Base-by-base conservation (phyloP, 352 stramenopile genomes). In the Vaucheria bursata region DNA sequence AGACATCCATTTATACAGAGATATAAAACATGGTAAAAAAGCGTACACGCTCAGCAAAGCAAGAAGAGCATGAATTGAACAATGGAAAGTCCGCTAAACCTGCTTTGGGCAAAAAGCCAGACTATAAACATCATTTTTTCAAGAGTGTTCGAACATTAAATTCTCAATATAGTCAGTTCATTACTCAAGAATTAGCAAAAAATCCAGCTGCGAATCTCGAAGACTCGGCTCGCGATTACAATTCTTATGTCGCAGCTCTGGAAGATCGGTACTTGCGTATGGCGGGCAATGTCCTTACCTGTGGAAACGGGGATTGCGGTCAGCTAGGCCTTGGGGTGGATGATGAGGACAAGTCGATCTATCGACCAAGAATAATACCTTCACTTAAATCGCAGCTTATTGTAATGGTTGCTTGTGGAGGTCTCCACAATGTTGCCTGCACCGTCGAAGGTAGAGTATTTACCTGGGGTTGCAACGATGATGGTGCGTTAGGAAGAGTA, bases 391-490 rank as follows among this genome's bases (percentile, higher is more conserved):
- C 67, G 1, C 72, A 83, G n/a, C 74, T 87, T 7, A 80, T 84
- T 8, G 83, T 84, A n/a, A 88, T 96, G 49, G 88, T 97, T 3
- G 87, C 88, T 7, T 94, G 88, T 72, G 95, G 95, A 31, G 94
- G 93, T 0, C 84, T 98, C 45, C 92, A 97, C 86, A 94, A 89
- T 38, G 87, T 91, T 8, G 93, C 88, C 6, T 86, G 97, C 39
- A 92, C 90, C 0, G 77, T 86, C 1, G 84, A 91, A 52, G 94
- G 94, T 37, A 77, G 89, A 31, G 91, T 98, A 2, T 97, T 91
- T 81, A 95, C 92, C 38, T 99, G 94, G 92, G 95, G 95, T 70
- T 96, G 90, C 85, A 94, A 94, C 75, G 92, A 97, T 70, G 90
- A 98, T 38, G 91, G 92, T 45, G 90, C 89, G 38, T 84, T 99